Percentiles rank a stretch among this genome's conserved stretches.
These are phyloP conservation scores for Poa annua DNA, from an alignment of 176 grass and related monocot species.

Conservation along the genomic window DNA sequence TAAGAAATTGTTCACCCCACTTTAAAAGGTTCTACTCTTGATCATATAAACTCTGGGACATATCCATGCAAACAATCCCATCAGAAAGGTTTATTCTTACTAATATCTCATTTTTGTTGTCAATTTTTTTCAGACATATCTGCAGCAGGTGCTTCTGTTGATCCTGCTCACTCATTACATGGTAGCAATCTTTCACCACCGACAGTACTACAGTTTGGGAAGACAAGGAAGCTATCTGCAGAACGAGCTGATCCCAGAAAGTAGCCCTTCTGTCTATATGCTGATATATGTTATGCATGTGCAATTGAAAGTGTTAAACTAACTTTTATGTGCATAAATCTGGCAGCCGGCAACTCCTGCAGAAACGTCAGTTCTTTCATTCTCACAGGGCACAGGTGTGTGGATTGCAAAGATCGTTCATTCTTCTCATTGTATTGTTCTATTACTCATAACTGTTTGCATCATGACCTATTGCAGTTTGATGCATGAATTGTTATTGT, in stretches of 20 bases:
- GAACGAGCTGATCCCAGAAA: constrained; percentile 96
- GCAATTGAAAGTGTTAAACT: constrained; percentile 25
- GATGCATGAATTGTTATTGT: constrained; percentile 10
- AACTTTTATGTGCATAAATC: constrained; percentile 43
- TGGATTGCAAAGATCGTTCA: background rate
- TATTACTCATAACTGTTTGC: constrained; percentile 9
- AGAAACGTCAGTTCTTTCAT: constrained; percentile 95
- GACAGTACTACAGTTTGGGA: constrained; percentile 89
- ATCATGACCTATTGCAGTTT: constrained; percentile 18
- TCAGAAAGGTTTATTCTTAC: constrained; percentile 17
- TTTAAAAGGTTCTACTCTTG: constrained; percentile 60
- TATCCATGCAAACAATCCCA: background rate
- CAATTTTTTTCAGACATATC: constrained; percentile 44
- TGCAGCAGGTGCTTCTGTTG: constrained; percentile 70
- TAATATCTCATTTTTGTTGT: constrained; percentile 25
- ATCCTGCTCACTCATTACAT: constrained; percentile 65
- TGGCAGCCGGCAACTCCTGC: constrained; percentile 83
- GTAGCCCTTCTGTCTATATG: constrained; percentile 51
- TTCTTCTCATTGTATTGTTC: constrained; percentile 5
- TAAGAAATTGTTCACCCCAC: constrained; percentile 25
- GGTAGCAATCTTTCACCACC: constrained; percentile 72
- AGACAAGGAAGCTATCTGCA: constrained; percentile 85
- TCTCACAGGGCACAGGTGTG: constrained; percentile 96
- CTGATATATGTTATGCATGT: constrained; percentile 27
- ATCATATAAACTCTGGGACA: constrained; percentile 48